A percentile compares a stretch with the other conserved stretches of the same genome.
These are phyloP conservation scores for Fusarium tjaetaba DNA, from an alignment of 2,329 filamentous ascomycete genomes.

Conservation along the genomic window DNA sequence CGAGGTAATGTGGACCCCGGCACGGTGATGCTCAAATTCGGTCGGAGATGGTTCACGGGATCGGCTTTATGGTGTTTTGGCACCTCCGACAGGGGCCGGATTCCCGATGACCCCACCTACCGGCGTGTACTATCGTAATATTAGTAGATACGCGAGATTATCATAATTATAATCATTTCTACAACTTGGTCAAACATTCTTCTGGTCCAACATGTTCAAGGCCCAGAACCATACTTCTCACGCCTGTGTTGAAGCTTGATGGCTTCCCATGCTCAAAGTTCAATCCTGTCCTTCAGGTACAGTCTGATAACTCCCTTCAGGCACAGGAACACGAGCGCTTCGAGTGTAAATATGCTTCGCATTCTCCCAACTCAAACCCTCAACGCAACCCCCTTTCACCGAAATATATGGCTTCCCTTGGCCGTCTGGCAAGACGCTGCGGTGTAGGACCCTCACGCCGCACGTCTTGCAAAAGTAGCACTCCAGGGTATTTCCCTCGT, in stretches of 20 bases:
- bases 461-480: conserved; percentile 56
- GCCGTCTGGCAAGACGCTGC: conserved; percentile 52
- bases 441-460: conserved; percentile 60
- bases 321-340: conserved; percentile 57
- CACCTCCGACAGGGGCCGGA: conserved; percentile 24
- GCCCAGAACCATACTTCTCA: background rate
- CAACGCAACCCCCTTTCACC: conserved; percentile 59
- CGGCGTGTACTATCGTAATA: background rate
- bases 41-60: conserved; percentile 25
- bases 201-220: background rate
- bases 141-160: background rate
- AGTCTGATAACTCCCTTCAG: conserved; percentile 46
- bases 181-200: background rate
- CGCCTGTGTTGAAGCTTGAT: background rate
- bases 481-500: conserved; percentile 54
- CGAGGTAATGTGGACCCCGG: background rate
- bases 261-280: background rate
- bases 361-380: conserved; percentile 52
- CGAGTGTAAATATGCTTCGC: conserved; percentile 58
- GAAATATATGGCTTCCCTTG: conserved; percentile 50
- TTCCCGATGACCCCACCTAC: conserved; percentile 10
- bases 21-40: conserved; percentile 10
- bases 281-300: conserved; percentile 17
- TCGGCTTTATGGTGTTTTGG: conserved; percentile 28
- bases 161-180: background rate